These are phyloP conservation scores for Proliferodiscus dingleyae DNA, from an alignment of 2,329 filamentous ascomycete species.

Conservation along the genomic window DNA sequence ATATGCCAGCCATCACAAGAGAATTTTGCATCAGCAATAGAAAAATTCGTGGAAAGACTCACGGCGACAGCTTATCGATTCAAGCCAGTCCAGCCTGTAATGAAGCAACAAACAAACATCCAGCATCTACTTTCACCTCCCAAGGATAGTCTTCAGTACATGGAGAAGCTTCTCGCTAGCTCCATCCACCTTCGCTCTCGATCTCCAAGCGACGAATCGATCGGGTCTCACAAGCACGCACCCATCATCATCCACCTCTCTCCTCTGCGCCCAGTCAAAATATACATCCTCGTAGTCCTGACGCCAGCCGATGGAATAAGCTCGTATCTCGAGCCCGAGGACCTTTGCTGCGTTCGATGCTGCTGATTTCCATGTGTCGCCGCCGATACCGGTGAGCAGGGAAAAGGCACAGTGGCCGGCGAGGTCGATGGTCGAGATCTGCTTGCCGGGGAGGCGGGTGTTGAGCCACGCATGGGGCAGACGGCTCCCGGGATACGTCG, in stretches of 20 bases:
- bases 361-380: conserved; percentile 48
- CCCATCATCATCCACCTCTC: conserved; percentile 53
- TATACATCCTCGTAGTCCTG: conserved; percentile 60
- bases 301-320: conserved; percentile 49
- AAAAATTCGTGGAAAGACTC: no score
- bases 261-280: conserved; percentile 50
- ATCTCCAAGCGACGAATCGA: conserved; percentile 32
- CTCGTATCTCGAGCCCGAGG: conserved; percentile 43
- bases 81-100: no score
- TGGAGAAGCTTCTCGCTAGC: conserved; percentile 10
- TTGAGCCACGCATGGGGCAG: conserved; percentile 62
- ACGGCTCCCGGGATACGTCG: conserved; percentile 54
- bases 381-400: conserved; percentile 51
- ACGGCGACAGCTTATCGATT: no score
- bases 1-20: no score
- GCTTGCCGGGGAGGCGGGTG: conserved; percentile 38
- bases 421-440: conserved; percentile 54
- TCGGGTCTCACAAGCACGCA: conserved; percentile 56
- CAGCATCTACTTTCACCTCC: conserved; percentile 6
- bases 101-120: no score
- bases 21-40: no score
- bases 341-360: conserved; percentile 35
- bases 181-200: conserved; percentile 4
- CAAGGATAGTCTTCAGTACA: conserved; percentile 17
- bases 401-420: conserved; percentile 50